phyloP scores from a whole-genome alignment of 1,284 basidiomycete species.

The Ustilago sp. region DNA sequence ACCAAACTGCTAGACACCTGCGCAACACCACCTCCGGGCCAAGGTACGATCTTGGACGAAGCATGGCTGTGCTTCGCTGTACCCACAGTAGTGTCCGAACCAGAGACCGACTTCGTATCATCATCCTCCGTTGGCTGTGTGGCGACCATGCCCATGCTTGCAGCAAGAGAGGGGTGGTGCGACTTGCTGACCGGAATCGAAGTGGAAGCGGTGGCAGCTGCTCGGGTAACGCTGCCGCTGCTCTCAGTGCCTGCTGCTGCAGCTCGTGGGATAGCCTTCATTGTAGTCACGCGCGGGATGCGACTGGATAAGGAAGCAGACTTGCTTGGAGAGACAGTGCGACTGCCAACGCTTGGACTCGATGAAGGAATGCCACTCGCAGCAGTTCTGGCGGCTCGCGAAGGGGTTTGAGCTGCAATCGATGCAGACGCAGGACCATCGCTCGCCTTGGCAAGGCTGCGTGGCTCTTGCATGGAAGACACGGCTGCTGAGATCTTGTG shows the following conservation, averaged over 20 bases:
- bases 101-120: constrained; percentile 35
- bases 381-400: constrained; percentile 22
- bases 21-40: constrained; percentile 20
- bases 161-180: constrained; percentile 56
- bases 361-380: constrained; percentile 18
- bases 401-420: constrained; percentile 19
- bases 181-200: constrained; percentile 53
- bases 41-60: constrained; percentile 31
- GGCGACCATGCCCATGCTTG: constrained; percentile 58
- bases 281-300: constrained; percentile 53
- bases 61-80: constrained; percentile 23
- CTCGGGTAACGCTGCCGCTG: constrained; percentile 27
- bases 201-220: constrained; percentile 35
- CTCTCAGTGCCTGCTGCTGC: constrained; percentile 20
- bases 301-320: constrained; percentile 47
- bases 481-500: constrained; percentile 8
- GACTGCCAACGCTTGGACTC: constrained; percentile 27
- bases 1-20: constrained; percentile 48
- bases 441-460: constrained; percentile 6
- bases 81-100: constrained; percentile 38
- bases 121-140: constrained; percentile 37
- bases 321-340: constrained; percentile 37
- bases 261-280: constrained; percentile 29
- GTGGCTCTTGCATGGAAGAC: constrained; percentile 6
- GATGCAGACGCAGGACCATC: background rate